A percentile compares a stretch with the other conserved stretches of the same genome.
These are phyloP conservation scores for Globisporangium spinosum DNA, from an alignment of 352 stramenopile genomes.

Conservation along the genomic window DNA sequence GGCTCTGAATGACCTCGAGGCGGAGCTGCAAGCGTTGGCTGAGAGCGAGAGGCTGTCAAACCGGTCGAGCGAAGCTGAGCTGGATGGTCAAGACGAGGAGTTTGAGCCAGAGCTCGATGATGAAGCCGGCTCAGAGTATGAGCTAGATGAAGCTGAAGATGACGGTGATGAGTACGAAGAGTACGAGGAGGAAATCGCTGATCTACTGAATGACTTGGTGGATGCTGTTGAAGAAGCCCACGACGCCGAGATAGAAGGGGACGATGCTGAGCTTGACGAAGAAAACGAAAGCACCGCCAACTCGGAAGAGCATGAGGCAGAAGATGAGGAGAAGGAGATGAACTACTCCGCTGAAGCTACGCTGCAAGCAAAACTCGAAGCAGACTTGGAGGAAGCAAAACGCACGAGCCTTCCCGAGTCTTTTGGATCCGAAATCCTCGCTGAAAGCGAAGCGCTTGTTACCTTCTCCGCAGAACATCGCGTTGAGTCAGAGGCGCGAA, in stretches of 20 bases:
- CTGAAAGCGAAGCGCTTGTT: conserved; percentile 10
- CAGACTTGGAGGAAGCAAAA: conserved; percentile 9
- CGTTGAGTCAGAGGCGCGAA: conserved; percentile 22
- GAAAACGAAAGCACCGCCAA: conserved; percentile 12
- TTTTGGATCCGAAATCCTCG: not conserved
- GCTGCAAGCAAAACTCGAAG: not conserved
- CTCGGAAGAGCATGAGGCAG: conserved; percentile 4
- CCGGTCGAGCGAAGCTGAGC: not conserved
- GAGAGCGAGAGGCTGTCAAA: not conserved
- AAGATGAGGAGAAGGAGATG: conserved; percentile 6
- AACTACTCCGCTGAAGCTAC: not conserved
- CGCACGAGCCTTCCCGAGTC: conserved; percentile 1
- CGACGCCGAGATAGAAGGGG: not conserved
- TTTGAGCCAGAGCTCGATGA: conserved; percentile 13
- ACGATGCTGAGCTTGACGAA: conserved; percentile 14
- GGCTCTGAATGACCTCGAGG: conserved; percentile 12
- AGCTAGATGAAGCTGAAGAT: conserved; percentile 15
- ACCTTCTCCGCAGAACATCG: conserved; percentile 3
- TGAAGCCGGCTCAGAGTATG: conserved; percentile 11
- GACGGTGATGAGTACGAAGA: not conserved
- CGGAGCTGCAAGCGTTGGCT: conserved; percentile 11
- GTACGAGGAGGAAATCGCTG: conserved; percentile 27
- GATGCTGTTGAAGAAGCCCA: conserved; percentile 10
- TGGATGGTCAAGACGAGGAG: not conserved
- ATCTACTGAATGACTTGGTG: conserved; percentile 26